Evolutionary conservation across 2,329 filamentous ascomycete genomes (phyloP).

Genomic region (Rosellinia necatrix): DNA sequence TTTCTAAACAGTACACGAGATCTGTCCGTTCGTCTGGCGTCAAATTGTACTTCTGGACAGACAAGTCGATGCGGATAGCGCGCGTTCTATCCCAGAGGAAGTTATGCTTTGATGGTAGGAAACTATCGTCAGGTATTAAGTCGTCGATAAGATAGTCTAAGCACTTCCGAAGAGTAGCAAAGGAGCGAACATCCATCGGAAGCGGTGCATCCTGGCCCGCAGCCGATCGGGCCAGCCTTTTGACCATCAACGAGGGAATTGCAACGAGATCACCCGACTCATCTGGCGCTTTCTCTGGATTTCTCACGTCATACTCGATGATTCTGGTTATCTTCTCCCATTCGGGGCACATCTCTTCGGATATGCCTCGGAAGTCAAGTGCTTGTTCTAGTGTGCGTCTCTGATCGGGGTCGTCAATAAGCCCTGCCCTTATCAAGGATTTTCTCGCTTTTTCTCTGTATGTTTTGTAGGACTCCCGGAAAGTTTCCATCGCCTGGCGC

Average conservation of each 20-base stretch:
- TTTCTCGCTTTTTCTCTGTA: slow-evolving; percentile 62
- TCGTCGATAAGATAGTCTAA: slow-evolving; percentile 67
- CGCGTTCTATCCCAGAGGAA: slow-evolving; percentile 72
- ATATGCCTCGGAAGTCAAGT: slow-evolving; percentile 69
- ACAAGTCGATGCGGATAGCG: slow-evolving; percentile 70
- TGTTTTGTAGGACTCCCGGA: slow-evolving; percentile 59
- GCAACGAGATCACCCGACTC: slow-evolving; percentile 49
- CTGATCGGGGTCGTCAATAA: slow-evolving; percentile 69
- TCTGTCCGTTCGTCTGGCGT: slow-evolving; percentile 59
- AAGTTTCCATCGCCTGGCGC: slow-evolving; percentile 56
- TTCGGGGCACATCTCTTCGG: slow-evolving; percentile 72
- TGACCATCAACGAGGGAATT: slow-evolving; percentile 63
- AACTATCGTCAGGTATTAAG: slow-evolving; percentile 59
- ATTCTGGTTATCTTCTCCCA: slow-evolving; percentile 68
- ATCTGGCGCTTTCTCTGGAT: slow-evolving; percentile 56
- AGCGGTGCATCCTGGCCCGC: slow-evolving; percentile 70
- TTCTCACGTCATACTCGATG: slow-evolving; percentile 62
- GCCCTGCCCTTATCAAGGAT: slow-evolving; percentile 61
- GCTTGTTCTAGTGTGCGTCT: slow-evolving; percentile 66
- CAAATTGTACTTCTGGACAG: slow-evolving; percentile 65
- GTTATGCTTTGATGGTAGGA: slow-evolving; percentile 61
- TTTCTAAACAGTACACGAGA: slow-evolving; percentile 67
- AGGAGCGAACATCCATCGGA: slow-evolving; percentile 69
- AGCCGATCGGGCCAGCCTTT: slow-evolving; percentile 69
- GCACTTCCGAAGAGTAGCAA: slow-evolving; percentile 60